phyloP scores from a whole-genome alignment of 768 basidiomycete genomes.

The Tulasnella calospora region DNA sequence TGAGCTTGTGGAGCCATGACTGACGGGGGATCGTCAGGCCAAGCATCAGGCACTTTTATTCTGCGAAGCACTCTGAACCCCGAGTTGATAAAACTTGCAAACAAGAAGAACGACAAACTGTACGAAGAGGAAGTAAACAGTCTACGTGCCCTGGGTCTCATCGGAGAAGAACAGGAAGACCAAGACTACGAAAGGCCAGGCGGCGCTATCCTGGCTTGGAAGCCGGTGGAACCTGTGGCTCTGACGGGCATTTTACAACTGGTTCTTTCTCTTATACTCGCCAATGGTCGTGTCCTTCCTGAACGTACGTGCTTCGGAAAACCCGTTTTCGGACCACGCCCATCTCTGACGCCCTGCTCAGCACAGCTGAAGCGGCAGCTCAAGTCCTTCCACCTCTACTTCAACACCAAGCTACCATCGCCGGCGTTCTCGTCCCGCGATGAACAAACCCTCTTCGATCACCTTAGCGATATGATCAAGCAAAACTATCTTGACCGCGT shows the following conservation, averaged over 20 bases:
- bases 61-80: constrained; percentile 69
- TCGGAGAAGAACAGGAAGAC: constrained; percentile 43
- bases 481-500: constrained; percentile 74
- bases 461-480: constrained; percentile 56
- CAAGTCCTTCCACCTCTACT: constrained; percentile 60
- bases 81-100: constrained; percentile 56
- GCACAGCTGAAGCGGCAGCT: constrained; percentile 69
- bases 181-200: constrained; percentile 51
- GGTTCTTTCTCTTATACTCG: constrained; percentile 78
- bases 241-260: constrained; percentile 70
- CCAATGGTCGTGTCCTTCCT: constrained; percentile 63
- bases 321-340: not conserved
- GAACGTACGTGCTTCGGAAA: constrained; percentile 56
- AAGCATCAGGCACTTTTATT: constrained; percentile 73
- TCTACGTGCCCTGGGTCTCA: constrained; percentile 37
- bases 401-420: constrained; percentile 48
- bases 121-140: constrained; percentile 50
- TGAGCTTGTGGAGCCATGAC: not conserved
- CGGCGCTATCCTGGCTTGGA: constrained; percentile 74
- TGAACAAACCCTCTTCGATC: constrained; percentile 55
- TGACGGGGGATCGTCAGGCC: constrained; percentile 46
- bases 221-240: constrained; percentile 57
- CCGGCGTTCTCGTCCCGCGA: constrained; percentile 47
- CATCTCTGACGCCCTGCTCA: constrained; percentile 34
- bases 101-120: constrained; percentile 45